Percentiles rank a stretch among this genome's conserved stretches.
Evolutionary conservation across 1,284 basidiomycete genomes (phyloP).

Genomic region (Pseudozyma sp.): DNA sequence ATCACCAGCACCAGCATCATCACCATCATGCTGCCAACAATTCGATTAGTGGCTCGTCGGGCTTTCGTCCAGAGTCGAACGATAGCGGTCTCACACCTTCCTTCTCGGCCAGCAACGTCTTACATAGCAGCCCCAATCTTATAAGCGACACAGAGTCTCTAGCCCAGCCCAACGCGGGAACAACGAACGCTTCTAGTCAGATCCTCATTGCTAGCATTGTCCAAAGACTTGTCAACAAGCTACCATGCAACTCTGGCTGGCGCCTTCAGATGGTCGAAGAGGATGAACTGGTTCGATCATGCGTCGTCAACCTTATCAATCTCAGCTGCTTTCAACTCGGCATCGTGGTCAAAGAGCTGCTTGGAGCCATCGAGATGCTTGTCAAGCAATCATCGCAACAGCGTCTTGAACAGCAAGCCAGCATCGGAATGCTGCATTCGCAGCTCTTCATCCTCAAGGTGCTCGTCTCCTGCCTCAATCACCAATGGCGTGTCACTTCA

Average conservation of each 20-base stretch:
- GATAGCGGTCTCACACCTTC: slow-evolving; percentile 30
- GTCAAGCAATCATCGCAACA: slow-evolving; percentile 50
- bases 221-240: slow-evolving; percentile 58
- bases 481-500: slow-evolving; percentile 75
- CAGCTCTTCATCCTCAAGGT: slow-evolving; percentile 90
- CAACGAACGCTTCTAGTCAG: slow-evolving; percentile 45
- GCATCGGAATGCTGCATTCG: slow-evolving; percentile 78
- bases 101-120: slow-evolving; percentile 26
- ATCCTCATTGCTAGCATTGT: slow-evolving; percentile 61
- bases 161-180: slow-evolving; percentile 9
- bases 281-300: slow-evolving; percentile 57
- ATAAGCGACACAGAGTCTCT: slow-evolving; percentile 17
- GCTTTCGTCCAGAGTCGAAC: slow-evolving; percentile 27
- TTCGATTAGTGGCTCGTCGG: slow-evolving; percentile 32
- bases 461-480: slow-evolving; percentile 79
- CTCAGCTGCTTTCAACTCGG: slow-evolving; percentile 57
- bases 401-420: slow-evolving; percentile 64
- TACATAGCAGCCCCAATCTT: slow-evolving; percentile 27
- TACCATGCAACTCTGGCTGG: slow-evolving; percentile 61
- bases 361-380: slow-evolving; percentile 56
- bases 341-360: slow-evolving; percentile 56
- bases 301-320: slow-evolving; percentile 60
- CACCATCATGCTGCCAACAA: slow-evolving; percentile 21
- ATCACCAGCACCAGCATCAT: slow-evolving; percentile 8
- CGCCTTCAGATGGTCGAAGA: slow-evolving; percentile 55